These are phyloP conservation scores for Penstemon barbatus DNA, from an alignment of 257 asterid genomes.

Conservation along the genomic window DNA sequence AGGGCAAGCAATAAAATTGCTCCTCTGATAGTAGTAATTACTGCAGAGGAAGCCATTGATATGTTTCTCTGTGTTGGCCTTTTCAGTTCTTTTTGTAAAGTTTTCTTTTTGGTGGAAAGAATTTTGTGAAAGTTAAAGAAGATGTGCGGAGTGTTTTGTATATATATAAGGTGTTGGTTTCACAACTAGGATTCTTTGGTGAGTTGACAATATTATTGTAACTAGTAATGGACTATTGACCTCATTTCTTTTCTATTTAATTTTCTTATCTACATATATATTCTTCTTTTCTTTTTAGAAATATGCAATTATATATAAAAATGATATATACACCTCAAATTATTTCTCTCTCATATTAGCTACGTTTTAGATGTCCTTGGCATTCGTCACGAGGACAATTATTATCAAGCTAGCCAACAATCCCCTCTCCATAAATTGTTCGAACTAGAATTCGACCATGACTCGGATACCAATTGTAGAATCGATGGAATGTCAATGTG, in stretches of 20 bases:
- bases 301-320: no score
- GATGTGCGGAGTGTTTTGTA: background rate
- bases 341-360: no score
- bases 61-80: slow-evolving; percentile 6
- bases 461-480: no score
- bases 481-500: no score
- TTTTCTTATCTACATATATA: slow-evolving; percentile 26
- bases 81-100: background rate
- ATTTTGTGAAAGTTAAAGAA: no score
- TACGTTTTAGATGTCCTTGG: no score
- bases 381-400: no score
- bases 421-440: no score
- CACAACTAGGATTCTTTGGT: slow-evolving; percentile 22
- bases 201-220: slow-evolving; percentile 42
- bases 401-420: no score
- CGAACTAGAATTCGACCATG: no score
- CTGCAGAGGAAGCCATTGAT: slow-evolving; percentile 43
- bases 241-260: slow-evolving; percentile 21
- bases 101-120: slow-evolving; percentile 16
- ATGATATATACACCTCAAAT: no score
- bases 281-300: background rate
- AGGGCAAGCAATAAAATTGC: slow-evolving; percentile 58
- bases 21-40: slow-evolving; percentile 44
- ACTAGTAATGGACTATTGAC: slow-evolving; percentile 45
- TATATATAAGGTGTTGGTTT: slow-evolving; percentile 23